Conservation (phyloP, 352 stramenopile genomes). For the Nannochloropsis limnetica region DNA sequence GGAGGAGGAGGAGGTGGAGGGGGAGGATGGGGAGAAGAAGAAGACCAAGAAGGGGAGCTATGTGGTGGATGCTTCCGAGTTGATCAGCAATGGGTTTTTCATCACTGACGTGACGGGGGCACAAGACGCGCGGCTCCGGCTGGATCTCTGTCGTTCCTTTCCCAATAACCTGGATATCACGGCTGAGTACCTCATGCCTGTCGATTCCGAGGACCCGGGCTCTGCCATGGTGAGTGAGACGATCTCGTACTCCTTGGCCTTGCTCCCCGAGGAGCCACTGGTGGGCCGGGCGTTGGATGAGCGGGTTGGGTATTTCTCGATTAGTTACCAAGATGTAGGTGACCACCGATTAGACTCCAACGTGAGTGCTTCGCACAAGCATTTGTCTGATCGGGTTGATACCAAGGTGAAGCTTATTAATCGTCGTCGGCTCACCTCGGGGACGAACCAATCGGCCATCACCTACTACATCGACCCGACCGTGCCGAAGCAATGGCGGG, state of each 20-base stretch:
- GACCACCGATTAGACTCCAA: slow-evolving; percentile 49
- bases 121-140: slow-evolving; percentile 52
- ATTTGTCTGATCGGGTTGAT: slow-evolving; percentile 60
- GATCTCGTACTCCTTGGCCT: slow-evolving; percentile 64
- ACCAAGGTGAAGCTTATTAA: slow-evolving; percentile 63
- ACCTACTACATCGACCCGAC: slow-evolving; percentile 72
- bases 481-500: slow-evolving; percentile 61
- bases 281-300: slow-evolving; percentile 61
- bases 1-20: neutral
- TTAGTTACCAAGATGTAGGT: slow-evolving; percentile 60
- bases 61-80: slow-evolving; percentile 25
- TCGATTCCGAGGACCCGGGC: neutral
- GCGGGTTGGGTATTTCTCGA: slow-evolving; percentile 68
- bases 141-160: slow-evolving; percentile 54
- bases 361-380: slow-evolving; percentile 43
- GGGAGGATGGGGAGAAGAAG: neutral
- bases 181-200: slow-evolving; percentile 63
- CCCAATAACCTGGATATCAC: slow-evolving; percentile 64
- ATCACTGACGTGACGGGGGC: slow-evolving; percentile 58
- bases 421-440: slow-evolving; percentile 59
- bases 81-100: slow-evolving; percentile 62
- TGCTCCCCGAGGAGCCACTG: slow-evolving; percentile 62
- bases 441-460: slow-evolving; percentile 51
- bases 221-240: slow-evolving; percentile 52
- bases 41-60: neutral